Base-by-base conservation (phyloP, 2,329 filamentous ascomycete genomes). In the Cytospora schulzeri region DNA sequence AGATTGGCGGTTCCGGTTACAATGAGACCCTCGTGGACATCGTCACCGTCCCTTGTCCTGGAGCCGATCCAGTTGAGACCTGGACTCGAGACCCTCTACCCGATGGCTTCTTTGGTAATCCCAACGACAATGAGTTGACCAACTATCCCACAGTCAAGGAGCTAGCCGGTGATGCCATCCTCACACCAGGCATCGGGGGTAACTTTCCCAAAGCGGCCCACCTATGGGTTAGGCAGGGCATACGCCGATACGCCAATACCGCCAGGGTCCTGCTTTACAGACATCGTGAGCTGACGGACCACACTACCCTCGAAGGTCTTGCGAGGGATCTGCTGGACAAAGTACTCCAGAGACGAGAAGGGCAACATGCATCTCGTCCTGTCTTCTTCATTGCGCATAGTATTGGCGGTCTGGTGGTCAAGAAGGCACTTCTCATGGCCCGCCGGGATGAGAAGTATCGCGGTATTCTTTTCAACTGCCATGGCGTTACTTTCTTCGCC, bases 381-480 rank as follows among this genome's bases (percentile, higher is more conserved):
- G 69, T 88, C 2, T 79, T 88, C 66, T 87, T 88, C 70, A 78
- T 88, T 15, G 85, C 80, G 14, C 86, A 89, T 64, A 87, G 85
- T 55, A 78, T 88, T 7, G 86, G 86, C 1, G 86, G 86, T 0
- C 70, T 88, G 29, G 83, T 88, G 1, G 82, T 82, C 8, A 88
- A 88, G 75, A 76, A 81, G 69, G 84, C 83, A 1, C 70, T 88
- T 51, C 77, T 82, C 9, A 81, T 79, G 68, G 83, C 83, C 3
- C 77, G 73, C 45, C 71, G 76, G 22, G 73, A 73, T 29, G 65
- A 74, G 0, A 71, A 72, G 3, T 79, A 80, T 66, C 76, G 76
- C 55, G 73, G 76, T 3, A 78, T 88, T 15, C 74, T 84, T 54
- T 80, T 80, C 52, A 82, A 85, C 68, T 88, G 85, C 62, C 85